phyloP scores from a whole-genome alignment of 2,329 filamentous ascomycete species.

The Metarhizium robertsii region DNA sequence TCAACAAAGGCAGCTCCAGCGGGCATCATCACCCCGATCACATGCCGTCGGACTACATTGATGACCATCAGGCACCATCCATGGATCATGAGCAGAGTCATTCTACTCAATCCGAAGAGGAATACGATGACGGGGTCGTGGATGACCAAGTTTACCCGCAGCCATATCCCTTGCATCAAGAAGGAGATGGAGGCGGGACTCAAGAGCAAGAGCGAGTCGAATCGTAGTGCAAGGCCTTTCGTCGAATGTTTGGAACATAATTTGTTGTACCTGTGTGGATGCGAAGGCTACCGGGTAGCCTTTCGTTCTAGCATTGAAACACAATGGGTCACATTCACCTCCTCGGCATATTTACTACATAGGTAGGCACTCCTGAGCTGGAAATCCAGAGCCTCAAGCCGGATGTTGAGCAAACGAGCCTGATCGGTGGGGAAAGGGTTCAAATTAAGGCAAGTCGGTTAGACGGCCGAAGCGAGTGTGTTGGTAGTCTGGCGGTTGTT shows the following conservation, averaged over 20 bases:
- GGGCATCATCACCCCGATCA: slow-evolving; percentile 14
- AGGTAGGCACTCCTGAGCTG: background rate
- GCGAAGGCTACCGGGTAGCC: background rate
- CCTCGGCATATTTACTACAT: background rate
- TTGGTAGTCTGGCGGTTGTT: background rate
- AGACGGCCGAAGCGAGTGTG: background rate
- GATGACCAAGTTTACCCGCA: slow-evolving; percentile 16
- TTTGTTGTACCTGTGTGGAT: background rate
- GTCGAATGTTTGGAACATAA: background rate
- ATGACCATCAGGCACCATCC: slow-evolving; percentile 12
- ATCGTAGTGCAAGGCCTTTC: slow-evolving; percentile 1
- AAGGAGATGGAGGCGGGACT: slow-evolving; percentile 8
- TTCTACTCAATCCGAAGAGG: slow-evolving; percentile 29
- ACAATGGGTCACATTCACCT: background rate
- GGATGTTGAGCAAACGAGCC: background rate
- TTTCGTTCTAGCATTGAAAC: background rate
- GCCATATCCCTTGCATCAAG: slow-evolving; percentile 7
- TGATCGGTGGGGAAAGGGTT: background rate
- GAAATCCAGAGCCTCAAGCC: background rate
- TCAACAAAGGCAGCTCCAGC: slow-evolving; percentile 17
- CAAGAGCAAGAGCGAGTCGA: slow-evolving; percentile 3
- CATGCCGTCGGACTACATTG: slow-evolving; percentile 13
- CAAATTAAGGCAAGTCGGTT: background rate
- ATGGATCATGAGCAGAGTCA: slow-evolving; percentile 21
- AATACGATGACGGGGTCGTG: slow-evolving; percentile 26